These are phyloP conservation scores for Hyaloscypha bicolor DNA, from an alignment of 495 filamentous ascomycete species.

Conservation along the genomic window DNA sequence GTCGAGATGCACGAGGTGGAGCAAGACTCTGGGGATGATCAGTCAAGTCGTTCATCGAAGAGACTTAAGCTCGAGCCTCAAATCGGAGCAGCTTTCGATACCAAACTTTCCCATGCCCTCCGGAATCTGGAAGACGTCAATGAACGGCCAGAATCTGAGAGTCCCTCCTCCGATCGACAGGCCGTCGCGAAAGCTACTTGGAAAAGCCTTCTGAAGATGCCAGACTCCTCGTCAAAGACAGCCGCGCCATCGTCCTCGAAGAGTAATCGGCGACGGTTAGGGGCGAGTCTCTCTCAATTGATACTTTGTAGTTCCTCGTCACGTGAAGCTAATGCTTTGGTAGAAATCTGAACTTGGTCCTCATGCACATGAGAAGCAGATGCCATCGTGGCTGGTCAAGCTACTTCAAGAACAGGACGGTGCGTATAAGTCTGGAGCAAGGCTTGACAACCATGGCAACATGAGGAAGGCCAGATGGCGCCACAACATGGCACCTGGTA, in stretches of 20 bases:
- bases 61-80: constrained; percentile 17
- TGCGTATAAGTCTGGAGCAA: constrained; percentile 56
- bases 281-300: constrained; percentile 25
- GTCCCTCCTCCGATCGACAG: constrained; percentile 15
- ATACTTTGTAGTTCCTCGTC: constrained; percentile 17
- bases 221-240: constrained; percentile 22
- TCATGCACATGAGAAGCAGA: constrained; percentile 82
- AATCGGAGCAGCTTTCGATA: constrained; percentile 21
- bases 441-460: constrained; percentile 51
- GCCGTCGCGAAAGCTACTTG: constrained; percentile 24
- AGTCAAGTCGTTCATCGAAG: constrained; percentile 26
- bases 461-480: constrained; percentile 51
- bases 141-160: constrained; percentile 15
- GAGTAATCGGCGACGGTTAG: constrained; percentile 20
- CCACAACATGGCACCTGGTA: constrained; percentile 61
- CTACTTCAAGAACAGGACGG: constrained; percentile 64
- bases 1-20: constrained; percentile 74
- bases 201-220: constrained; percentile 34
- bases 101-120: constrained; percentile 29
- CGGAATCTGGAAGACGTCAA: constrained; percentile 36
- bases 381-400: constrained; percentile 78
- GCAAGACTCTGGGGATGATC: constrained; percentile 51
- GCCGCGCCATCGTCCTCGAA: constrained; percentile 13
- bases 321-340: constrained; percentile 38
- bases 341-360: constrained; percentile 72